Conservation (phyloP, 768 basidiomycete genomes). For the Botryobasidium botryosum region DNA sequence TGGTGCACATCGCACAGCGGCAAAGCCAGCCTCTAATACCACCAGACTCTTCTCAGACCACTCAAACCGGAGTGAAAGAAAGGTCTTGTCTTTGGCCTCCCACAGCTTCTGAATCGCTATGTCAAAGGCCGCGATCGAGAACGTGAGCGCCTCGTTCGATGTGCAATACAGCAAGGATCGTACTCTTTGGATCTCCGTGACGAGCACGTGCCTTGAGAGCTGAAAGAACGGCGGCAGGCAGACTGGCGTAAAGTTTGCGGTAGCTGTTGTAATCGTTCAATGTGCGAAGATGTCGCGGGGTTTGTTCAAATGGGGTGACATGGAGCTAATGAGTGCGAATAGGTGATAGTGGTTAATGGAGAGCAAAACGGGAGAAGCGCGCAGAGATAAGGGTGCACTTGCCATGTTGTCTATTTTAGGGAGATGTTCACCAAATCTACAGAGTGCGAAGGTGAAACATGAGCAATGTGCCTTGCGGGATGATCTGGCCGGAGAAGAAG, state of each 20-base stretch:
- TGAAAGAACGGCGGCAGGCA: constrained; percentile 49
- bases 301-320: constrained; percentile 51
- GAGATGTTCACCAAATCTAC: constrained; percentile 64
- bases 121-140: background rate
- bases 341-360: too few species aligned
- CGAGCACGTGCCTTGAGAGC: constrained; percentile 49
- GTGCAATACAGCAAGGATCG: background rate
- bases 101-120: constrained; percentile 45
- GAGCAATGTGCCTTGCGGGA: too few species aligned
- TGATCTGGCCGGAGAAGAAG: too few species aligned
- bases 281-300: constrained; percentile 48
- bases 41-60: constrained; percentile 55
- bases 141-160: background rate
- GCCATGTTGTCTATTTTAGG: constrained; percentile 59
- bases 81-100: constrained; percentile 53
- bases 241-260: constrained; percentile 49
- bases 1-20: constrained; percentile 56
- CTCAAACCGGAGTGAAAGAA: constrained; percentile 58
- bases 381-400: constrained; percentile 13
- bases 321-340: constrained; percentile 9
- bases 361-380: too few species aligned
- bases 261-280: constrained; percentile 51
- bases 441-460: too few species aligned
- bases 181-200: constrained; percentile 38
- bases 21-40: constrained; percentile 62